Conservation (phyloP, 2,329 filamentous ascomycete species). For the Trichoderma sp. region DNA sequence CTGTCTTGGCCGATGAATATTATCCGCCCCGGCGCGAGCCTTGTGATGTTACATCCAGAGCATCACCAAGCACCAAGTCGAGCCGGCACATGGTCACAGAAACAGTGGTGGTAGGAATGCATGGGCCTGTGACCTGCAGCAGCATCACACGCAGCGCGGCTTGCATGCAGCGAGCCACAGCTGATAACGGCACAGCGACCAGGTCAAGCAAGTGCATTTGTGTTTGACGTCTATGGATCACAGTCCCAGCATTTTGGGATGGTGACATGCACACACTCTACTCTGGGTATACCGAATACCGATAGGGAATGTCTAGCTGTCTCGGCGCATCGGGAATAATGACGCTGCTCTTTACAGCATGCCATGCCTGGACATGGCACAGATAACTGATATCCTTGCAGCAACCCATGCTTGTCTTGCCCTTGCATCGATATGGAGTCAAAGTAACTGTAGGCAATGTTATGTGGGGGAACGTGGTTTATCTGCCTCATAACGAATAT, state of each 20-base stretch:
- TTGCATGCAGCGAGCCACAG: neutral
- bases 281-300: neutral
- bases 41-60: conserved; percentile 15
- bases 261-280: neutral
- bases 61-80: neutral
- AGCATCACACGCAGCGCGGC: neutral
- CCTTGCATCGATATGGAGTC: neutral
- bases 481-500: neutral
- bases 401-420: neutral
- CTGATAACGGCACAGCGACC: neutral
- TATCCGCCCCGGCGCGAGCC: neutral
- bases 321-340: neutral
- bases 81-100: neutral
- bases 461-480: neutral
- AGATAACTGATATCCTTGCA: neutral
- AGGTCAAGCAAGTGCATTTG: neutral
- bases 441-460: neutral
- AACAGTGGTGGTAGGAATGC: neutral
- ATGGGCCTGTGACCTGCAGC: neutral
- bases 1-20: neutral
- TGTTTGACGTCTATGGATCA: neutral
- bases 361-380: neutral
- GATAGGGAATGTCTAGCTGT: neutral
- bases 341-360: neutral
- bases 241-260: conserved; percentile 4